A percentile compares a stretch with the other conserved stretches of the same genome.
Evolutionary conservation across 179 eudicot genomes (phyloP).

Genomic region (Spinacia oleracea): DNA sequence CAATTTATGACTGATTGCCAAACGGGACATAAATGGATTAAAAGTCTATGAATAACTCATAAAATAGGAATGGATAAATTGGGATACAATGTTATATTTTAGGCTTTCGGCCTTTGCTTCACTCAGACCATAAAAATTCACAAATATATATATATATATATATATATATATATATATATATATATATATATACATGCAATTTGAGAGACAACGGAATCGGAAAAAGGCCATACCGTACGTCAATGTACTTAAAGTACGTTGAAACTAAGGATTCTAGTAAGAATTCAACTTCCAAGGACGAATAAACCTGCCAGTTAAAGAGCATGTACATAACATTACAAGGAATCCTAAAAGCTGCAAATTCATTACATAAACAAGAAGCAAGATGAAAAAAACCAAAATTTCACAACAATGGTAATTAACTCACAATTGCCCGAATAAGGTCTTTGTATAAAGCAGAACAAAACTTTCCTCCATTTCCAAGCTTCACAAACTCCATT

Average conservation of each 20-base stretch:
- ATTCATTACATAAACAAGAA: background rate
- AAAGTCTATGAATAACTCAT: too few species aligned
- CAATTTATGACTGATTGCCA: too few species aligned
- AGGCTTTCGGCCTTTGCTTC: too few species aligned
- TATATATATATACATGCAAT: too few species aligned
- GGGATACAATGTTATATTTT: too few species aligned
- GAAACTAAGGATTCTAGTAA: conserved; percentile 62
- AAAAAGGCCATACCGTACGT: conserved; percentile 64
- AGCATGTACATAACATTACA: conserved; percentile 3
- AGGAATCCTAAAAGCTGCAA: background rate
- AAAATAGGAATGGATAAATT: background rate
- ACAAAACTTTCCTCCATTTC: conserved; percentile 73
- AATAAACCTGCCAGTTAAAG: conserved; percentile 53
- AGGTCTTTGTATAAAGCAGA: conserved; percentile 69
- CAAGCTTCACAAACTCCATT: conserved; percentile 88
- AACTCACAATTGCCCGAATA: conserved; percentile 60
- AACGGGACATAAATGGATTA: too few species aligned
- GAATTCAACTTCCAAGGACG: conserved; percentile 46
- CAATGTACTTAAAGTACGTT: conserved; percentile 75
- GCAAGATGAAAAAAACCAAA: background rate
- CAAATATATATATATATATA: too few species aligned
- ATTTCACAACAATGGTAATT: background rate
- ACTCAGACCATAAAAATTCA: too few species aligned
- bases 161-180: too few species aligned
- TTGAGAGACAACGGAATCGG: conserved; percentile 5